Evolutionary conservation across 2,329 filamentous ascomycete genomes (phyloP).

Genomic region (Cercospora sp.): DNA sequence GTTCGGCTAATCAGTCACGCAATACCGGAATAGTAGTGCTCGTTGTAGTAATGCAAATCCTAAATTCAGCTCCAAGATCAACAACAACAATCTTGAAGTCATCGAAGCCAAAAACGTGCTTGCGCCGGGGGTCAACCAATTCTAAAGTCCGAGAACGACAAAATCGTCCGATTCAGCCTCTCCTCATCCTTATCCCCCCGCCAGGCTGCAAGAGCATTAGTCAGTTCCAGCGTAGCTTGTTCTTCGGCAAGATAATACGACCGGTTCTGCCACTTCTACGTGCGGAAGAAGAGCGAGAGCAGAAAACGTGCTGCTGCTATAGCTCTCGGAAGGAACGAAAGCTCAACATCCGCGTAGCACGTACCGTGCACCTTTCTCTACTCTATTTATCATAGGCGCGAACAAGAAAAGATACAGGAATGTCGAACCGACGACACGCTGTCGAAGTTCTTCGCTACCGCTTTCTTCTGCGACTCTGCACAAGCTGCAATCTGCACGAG

Average conservation of each 20-base stretch:
- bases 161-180: background rate
- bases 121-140: background rate
- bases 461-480: background rate
- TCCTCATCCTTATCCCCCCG: background rate
- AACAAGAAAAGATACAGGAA: no score
- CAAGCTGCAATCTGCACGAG: background rate
- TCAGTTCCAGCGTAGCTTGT: background rate
- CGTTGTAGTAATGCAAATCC: background rate
- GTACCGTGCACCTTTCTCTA: background rate
- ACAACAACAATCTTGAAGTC: conserved; percentile 19
- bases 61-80: background rate
- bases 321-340: background rate
- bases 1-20: background rate
- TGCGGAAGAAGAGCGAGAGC: background rate
- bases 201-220: background rate
- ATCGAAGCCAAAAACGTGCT: conserved; percentile 11
- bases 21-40: background rate
- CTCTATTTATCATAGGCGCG: no score
- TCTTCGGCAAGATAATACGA: background rate
- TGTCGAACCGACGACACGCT: background rate
- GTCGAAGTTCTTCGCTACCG: background rate
- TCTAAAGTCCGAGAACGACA: background rate
- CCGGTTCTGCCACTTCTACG: background rate
- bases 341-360: background rate
- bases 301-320: background rate